Base-by-base conservation (phyloP, 768 basidiomycete species). In the Phanerodontia chrysosporium region DNA sequence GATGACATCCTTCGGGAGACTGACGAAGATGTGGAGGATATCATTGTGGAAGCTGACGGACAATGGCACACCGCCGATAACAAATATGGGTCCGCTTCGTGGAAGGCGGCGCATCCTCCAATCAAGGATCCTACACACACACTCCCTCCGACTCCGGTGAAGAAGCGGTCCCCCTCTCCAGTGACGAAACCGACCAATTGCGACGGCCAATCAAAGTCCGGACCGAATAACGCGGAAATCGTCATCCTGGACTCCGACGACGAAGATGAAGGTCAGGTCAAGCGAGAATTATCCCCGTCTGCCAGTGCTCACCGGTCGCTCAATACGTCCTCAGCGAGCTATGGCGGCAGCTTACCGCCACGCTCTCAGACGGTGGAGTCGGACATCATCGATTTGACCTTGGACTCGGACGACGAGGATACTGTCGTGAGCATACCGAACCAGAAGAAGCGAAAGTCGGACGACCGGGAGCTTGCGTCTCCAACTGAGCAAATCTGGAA, bases 61-160 rank as follows among this genome's bases (percentile, higher is more conserved):
- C 89, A 95, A 70, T 99, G 97, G 97, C 95, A 97, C 70, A 94
- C 94, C 0, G 75, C 82, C 18, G 94, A 98, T 73, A 82, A 89
- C 75, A 92, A 89, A 72, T 89, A 83, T 66, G 93, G 83, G 1
- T 94, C 92, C 21, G 65, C 75, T 1, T 75, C 71, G 29, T 97
- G 95, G 94, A 83, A 80, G 64, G 78, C 79, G 45, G 64, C 72
- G 0, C 84, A 89, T 70, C 77, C 68, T 22, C 51, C 53, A 6
- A 51, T 35, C 6, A 46, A 62, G 13, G 42, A 82, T 13, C 70
- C 71, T 21, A 60, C 67, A 3, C 61, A 59, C 8, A 57, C 63
- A 1, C 62, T 64, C 27, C 61, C 62, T 14, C 36, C 53, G 0
- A 52, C 62, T 18, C 62, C 63, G 6, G 46, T 45, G 18, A 66